These are phyloP conservation scores for Hericium alpestre DNA, from an alignment of 768 basidiomycete genomes.

Conservation along the genomic window DNA sequence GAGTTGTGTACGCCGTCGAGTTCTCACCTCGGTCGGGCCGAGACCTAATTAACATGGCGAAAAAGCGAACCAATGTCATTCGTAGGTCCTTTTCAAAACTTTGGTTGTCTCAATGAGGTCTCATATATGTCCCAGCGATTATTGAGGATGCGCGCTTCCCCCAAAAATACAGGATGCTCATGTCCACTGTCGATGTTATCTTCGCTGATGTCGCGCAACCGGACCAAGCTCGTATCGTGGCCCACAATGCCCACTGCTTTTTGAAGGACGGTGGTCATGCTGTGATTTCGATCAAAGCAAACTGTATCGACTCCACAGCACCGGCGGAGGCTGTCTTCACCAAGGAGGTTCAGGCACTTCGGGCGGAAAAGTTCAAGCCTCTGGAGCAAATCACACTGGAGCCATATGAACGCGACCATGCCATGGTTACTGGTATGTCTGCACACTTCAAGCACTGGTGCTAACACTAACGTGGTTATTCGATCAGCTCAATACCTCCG, in stretches of 20 bases:
- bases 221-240: constrained; percentile 95
- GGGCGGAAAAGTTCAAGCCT: constrained; percentile 77
- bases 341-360: constrained; percentile 71
- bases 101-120: neutral
- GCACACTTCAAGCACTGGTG: too few relatives aligned
- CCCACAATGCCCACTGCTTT: constrained; percentile 89
- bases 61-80: constrained; percentile 97
- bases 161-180: constrained; percentile 93
- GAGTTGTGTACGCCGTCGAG: constrained; percentile 96
- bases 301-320: constrained; percentile 95
- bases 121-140: constrained; percentile 48
- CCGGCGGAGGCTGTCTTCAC: constrained; percentile 87
- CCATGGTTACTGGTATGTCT: constrained; percentile 72
- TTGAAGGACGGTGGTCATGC: constrained; percentile 87
- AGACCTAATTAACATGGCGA: constrained; percentile 98
- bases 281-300: constrained; percentile 98
- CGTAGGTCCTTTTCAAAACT: constrained; percentile 42
- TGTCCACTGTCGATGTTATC: constrained; percentile 92
- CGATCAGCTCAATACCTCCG: constrained; percentile 36
- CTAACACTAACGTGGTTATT: too few relatives aligned
- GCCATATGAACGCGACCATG: constrained; percentile 84
- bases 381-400: constrained; percentile 93
- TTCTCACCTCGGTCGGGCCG: constrained; percentile 95
- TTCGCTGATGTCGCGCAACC: constrained; percentile 98
- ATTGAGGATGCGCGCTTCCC: constrained; percentile 96